These are phyloP conservation scores for Ascocoryne sarcoides DNA, from an alignment of 2,329 filamentous ascomycete species.

Conservation along the genomic window DNA sequence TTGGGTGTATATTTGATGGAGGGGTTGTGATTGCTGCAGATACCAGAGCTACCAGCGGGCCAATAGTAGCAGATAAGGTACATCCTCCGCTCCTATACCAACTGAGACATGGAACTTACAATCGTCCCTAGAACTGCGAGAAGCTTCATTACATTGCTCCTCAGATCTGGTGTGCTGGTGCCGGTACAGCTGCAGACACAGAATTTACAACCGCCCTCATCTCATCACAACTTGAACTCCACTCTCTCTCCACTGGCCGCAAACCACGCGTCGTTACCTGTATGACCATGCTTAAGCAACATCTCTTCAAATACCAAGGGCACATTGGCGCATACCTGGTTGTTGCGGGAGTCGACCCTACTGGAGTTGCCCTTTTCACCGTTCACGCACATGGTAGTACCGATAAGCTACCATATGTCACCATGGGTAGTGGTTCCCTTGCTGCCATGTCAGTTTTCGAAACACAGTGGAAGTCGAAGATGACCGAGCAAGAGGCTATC, in stretches of 20 bases:
- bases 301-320: slow-evolving; percentile 96
- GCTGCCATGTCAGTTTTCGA: slow-evolving; percentile 98
- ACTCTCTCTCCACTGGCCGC: slow-evolving; percentile 91
- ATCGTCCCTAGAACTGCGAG: slow-evolving; percentile 73
- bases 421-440: slow-evolving; percentile 93
- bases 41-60: slow-evolving; percentile 91
- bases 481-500: slow-evolving; percentile 74
- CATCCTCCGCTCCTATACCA: slow-evolving; percentile 5
- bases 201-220: slow-evolving; percentile 99
- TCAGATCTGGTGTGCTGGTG: slow-evolving; percentile 98
- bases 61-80: slow-evolving; percentile 97
- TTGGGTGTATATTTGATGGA: slow-evolving; percentile 92
- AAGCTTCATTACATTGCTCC: slow-evolving; percentile 98
- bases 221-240: slow-evolving; percentile 96
- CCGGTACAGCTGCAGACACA: slow-evolving; percentile 94
- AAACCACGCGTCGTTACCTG: slow-evolving; percentile 96
- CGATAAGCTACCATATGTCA: slow-evolving; percentile 98
- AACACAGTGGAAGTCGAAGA: slow-evolving; percentile 77
- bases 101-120: slow-evolving; percentile 8
- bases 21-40: slow-evolving; percentile 99
- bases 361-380: slow-evolving; percentile 90
- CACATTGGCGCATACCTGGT: slow-evolving; percentile 97
- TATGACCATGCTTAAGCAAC: slow-evolving; percentile 99
- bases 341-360: slow-evolving; percentile 92
- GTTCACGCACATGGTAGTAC: slow-evolving; percentile 97